Conservation (phyloP, 306 rosid species). For the Gastrolobium villosum region DNA sequence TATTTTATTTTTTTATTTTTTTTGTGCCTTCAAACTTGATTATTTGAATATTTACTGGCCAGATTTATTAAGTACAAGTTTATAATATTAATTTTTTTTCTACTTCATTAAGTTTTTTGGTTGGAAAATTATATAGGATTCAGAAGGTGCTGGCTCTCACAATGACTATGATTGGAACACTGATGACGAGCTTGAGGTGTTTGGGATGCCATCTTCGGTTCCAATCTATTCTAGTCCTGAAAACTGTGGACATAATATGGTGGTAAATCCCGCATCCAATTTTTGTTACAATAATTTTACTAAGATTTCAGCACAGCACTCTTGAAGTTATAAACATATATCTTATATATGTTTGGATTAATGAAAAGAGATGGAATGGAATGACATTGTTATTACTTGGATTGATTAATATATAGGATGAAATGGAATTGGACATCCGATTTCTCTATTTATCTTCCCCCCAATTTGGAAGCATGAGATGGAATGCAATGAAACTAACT, state of each 20-base stretch:
- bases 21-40: not conserved
- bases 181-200: conserved; percentile 47
- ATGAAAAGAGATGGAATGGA: not conserved
- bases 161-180: conserved; percentile 31
- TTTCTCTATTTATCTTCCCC: too few relatives aligned
- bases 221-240: conserved; percentile 11
- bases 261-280: conserved; percentile 26
- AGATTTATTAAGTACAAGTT: not conserved
- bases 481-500: too few relatives aligned
- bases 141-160: not conserved
- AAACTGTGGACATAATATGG: conserved; percentile 13
- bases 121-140: conserved; percentile 11
- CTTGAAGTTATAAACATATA: not conserved
- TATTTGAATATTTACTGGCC: not conserved
- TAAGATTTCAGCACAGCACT: not conserved
- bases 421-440: too few relatives aligned
- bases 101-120: not conserved
- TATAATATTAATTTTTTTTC: not conserved
- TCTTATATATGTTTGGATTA: not conserved
- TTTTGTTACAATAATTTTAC: not conserved
- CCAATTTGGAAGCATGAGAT: too few relatives aligned
- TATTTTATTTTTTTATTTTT: too few relatives aligned
- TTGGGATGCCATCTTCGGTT: conserved; percentile 14
- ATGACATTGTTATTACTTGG: too few relatives aligned
- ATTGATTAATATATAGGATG: too few relatives aligned